Evolutionary conservation across 2,329 filamentous ascomycete species (phyloP).

Genomic region (Paramyrothecium roridum): DNA sequence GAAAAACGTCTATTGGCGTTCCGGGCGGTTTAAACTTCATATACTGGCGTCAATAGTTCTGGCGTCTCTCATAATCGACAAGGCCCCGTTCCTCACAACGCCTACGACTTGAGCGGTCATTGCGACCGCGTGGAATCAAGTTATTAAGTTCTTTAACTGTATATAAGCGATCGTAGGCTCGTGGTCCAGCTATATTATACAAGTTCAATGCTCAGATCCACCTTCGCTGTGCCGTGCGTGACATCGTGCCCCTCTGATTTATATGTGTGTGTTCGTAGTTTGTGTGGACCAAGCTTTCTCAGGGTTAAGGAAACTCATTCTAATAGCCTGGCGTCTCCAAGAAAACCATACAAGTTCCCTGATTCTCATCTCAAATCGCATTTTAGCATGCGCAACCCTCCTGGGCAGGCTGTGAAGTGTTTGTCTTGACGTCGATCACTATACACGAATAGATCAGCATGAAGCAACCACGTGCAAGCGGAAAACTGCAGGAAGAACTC

Average conservation of each 20-base stretch:
- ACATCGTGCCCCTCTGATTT: conserved; percentile 19
- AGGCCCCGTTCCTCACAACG: too few relatives aligned
- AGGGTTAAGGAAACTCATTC: conserved; percentile 11
- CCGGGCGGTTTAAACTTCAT: too few relatives aligned
- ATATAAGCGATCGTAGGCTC: conserved; percentile 29
- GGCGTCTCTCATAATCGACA: too few relatives aligned
- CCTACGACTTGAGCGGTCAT: too few relatives aligned
- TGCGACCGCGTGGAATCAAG: conserved; percentile 4
- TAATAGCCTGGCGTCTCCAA: conserved; percentile 3
- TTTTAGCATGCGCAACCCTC: conserved; percentile 59
- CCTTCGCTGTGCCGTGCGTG: conserved; percentile 22
- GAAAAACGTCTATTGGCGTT: too few relatives aligned
- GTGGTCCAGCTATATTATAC: conserved; percentile 30
- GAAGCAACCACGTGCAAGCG: background rate
- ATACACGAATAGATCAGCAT: conserved; percentile 12
- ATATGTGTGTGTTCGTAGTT: background rate
- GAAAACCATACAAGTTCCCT: conserved; percentile 8
- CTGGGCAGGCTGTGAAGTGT: conserved; percentile 64
- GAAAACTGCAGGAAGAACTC: conserved; percentile 31
- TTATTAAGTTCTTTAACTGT: conserved; percentile 20
- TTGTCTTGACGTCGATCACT: conserved; percentile 96
- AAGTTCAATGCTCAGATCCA: conserved; percentile 26
- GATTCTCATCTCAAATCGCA: conserved; percentile 20
- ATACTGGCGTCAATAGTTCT: too few relatives aligned
- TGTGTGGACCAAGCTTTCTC: background rate